These are phyloP conservation scores for Colletotrichum orbiculare DNA, from an alignment of 2,329 filamentous ascomycete species.

Conservation along the genomic window DNA sequence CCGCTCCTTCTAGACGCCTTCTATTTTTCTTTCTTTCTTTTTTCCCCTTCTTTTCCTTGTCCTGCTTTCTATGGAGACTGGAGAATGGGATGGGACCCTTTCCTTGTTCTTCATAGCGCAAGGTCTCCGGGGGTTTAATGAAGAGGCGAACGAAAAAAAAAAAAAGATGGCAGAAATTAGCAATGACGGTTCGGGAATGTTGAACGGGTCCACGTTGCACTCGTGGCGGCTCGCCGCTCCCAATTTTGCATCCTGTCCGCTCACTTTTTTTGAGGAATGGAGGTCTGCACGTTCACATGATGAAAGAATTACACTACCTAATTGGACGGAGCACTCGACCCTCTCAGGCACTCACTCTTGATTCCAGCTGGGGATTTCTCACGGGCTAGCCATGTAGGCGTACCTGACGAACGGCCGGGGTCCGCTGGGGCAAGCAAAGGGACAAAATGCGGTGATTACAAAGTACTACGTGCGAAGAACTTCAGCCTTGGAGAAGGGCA, in stretches of 20 bases:
- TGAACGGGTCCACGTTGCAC: background rate
- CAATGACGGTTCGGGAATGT: background rate
- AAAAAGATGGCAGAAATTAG: background rate
- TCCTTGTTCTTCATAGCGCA: conserved; percentile 1
- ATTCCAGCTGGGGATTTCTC: too few species aligned
- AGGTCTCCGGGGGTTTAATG: background rate
- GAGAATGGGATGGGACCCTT: background rate
- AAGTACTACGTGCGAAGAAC: background rate
- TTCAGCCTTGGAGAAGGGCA: conserved; percentile 21
- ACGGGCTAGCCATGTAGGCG: conserved; percentile 11
- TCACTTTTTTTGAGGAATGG: background rate
- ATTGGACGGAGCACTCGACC: background rate
- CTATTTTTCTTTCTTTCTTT: background rate
- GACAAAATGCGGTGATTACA: too few species aligned
- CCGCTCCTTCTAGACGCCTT: conserved; percentile 30
- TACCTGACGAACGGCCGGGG: conserved; percentile 22
- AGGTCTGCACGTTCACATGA: conserved; percentile 16
- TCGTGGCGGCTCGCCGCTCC: background rate
- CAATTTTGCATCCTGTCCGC: too few species aligned
- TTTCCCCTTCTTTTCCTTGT: too few species aligned
- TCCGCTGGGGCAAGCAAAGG: background rate
- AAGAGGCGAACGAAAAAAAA: background rate
- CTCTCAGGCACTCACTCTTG: too few species aligned
- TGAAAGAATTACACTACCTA: background rate
- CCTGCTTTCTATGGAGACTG: background rate